Evolutionary conservation across 1,139 yeast species (phyloP), one percentile per base, ranked within the genome.

Genomic region (Scheffersomyces lignicola): DNA sequence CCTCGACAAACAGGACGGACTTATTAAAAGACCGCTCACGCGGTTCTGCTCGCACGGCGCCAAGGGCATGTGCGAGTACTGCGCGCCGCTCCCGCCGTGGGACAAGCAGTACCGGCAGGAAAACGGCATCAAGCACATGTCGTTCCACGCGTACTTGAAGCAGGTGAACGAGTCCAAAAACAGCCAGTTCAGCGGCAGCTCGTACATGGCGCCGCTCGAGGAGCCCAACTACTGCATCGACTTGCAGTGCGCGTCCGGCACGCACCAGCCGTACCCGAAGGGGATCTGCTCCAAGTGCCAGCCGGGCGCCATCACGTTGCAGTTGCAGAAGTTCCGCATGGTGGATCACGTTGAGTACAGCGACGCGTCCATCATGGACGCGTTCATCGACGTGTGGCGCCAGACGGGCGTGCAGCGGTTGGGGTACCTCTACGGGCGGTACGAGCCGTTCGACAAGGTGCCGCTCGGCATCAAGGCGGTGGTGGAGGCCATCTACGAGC

Each of bases 271-370:
- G 6, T 90, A 95, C 84, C 97, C 98, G 1, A 74, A 69, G 36
- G 97, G 97, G 1, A 89, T 92, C 45, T 92, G 98, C 55, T 84
- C 96, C n/a, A 88, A 89, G 58, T 92, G 98, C 59, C 97, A 90
- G 58, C 97, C 98, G 1, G 80, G 96, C 1, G 95, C 96, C 0
- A 88, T 94, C 39, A 89, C 97, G 0, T 69, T 94, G 43, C 95
- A 85, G 56, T 90, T 83, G 56, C 98, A 94, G 58, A 71, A 75
- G 32, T 94, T 86, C 58, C 76, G 99, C 52, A 87, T 92, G 96
- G 96, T 94, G 14, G 99, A 94, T 59, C 97, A 94, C 63, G 94
- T 92, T 20, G 97, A 92, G 58, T 86, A 90, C 59, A 80, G 89
- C 13, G 79, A 78, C 42, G 78, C 89, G 31, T 67, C 70, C 4